Percentiles rank a stretch among this genome's conserved stretches.
Conservation (phyloP, 306 rosid species). For the Prunus salicina region DNA sequence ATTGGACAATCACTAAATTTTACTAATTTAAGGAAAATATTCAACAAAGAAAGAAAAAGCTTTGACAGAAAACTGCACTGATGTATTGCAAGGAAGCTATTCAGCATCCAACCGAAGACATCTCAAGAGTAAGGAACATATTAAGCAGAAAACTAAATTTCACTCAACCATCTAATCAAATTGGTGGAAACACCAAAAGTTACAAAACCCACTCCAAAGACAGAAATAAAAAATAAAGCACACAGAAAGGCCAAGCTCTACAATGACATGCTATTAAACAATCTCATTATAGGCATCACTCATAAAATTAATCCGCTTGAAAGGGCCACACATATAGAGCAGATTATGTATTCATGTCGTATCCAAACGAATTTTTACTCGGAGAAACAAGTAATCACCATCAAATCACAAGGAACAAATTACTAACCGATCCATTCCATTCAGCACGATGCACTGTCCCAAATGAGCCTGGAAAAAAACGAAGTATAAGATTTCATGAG, state of each 20-base stretch:
- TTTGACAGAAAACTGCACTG: neutral
- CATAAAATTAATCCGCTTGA: neutral
- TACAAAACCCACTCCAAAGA: neutral
- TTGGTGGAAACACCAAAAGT: neutral
- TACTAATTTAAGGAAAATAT: neutral
- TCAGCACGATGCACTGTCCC: slow-evolving; percentile 98
- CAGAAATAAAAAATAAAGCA: neutral
- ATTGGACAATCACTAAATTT: slow-evolving; percentile 15
- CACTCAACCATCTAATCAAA: neutral
- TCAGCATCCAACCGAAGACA: slow-evolving; percentile 1
- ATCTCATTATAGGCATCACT: neutral
- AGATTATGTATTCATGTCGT: neutral
- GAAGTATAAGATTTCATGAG: slow-evolving; percentile 5
- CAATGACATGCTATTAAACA: neutral
- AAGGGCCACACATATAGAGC: neutral
- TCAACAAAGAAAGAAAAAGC: neutral
- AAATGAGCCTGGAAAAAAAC: slow-evolving; percentile 68
- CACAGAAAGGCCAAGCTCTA: too few relatives aligned
- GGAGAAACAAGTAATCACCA: neutral
- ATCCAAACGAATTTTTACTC: neutral
- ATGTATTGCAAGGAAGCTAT: neutral
- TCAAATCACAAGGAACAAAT: neutral
- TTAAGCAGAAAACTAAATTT: neutral
- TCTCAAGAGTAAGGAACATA: neutral
- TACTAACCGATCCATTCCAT: slow-evolving; percentile 97